Base-by-base conservation (phyloP, 1,284 basidiomycete genomes). In the Meira miltonrushii region DNA sequence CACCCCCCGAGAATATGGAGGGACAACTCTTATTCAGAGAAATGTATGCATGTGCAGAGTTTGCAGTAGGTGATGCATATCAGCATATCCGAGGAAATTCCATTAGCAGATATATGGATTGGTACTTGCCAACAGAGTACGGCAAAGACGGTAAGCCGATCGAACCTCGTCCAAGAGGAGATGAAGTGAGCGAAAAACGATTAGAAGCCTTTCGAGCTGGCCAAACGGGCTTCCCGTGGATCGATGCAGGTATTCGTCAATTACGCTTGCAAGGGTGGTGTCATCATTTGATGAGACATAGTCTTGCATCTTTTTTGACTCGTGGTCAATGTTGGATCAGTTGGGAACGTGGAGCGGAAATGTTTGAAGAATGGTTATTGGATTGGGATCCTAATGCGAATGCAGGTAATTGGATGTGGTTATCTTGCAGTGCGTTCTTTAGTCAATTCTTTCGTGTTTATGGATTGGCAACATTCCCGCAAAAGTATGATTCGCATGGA, bases 321-420 rank as follows among this genome's bases (percentile, higher is more conserved):
- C 78, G 83, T 49, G 82, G 83, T 15, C 82, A 84, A 66, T 82
- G 82, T 65, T 83, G 84, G 74, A 81, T 84, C 63, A 81, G 80
- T 8, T 85, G 82, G 83, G 84, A 84, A 66, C 72, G 81, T 53
- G 83, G 83, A 28, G 81, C 81, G 59, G 82, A 83, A 62, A 81
- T 83, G 33, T 82, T 83, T 77, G 82, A 83, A 53, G 63, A 71
- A 46, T 69, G 79, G 70, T 70, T 28, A 28, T 55, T 55, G 28
- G 50, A 62, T 69, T 57, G 55, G 55, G 55, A 56, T 55, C 52
- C 50, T n/a, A 21, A 40, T 52, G 28, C 28, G 44, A 72, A 82
- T 72, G 66, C 78, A 54, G 76, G 81, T 9, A 83, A 83, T 61
- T 82, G 82, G 73, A 82, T 82, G 81, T 83, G 82, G 82, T 67